Evolutionary conservation across 805 yeast genomes (phyloP), one percentile per base, ranked within the genome.

Genomic region (Candida lessepsii): DNA sequence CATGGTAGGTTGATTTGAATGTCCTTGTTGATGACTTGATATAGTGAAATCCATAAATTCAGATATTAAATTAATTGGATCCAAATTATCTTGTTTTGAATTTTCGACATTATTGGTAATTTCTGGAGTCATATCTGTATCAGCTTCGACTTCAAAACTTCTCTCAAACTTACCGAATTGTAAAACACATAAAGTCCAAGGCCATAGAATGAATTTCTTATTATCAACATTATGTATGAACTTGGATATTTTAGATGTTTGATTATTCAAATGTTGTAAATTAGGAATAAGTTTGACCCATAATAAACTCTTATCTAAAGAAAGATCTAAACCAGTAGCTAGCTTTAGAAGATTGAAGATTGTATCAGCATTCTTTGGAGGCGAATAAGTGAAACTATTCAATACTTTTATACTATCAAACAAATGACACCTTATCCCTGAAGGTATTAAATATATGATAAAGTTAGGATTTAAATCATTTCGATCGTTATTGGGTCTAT

Each of bases 251-350:
- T 68, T 68, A 0, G 89, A 81, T 0, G 90, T 79, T 48, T 78
- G 73, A 16, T 83, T 85, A 56, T 81, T 83, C 46, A 83, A 65
- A 54, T 83, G 89, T 42, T 73, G 75, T 36, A 83, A 55, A 47
- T 83, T 79, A 2, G 93, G 93, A 3, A 81, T 70, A 10, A 85
- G 58, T 53, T 76, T 82, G 11, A 85, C 71, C 93, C 91, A 85
- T 29, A 65, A 58, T 7, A 45, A 19, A 13, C 69, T 48, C 15
- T 60, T 57, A 2, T 51, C 46, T 2, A 29, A 29, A 1, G 53
- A 35, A 29, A 51, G 40, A 33, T 62, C 65, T 2, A 57, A 30
- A 1, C 71, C 72, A 0, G 70, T 67, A 39, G 68, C 60, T 11
- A 63, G 44, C 34, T 60, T 58, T 15, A 69, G 47, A 9, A 69